A percentile compares a stretch with the other conserved stretches of the same genome.
These are phyloP conservation scores for Colletotrichum horii DNA, from an alignment of 2,329 filamentous ascomycete species.

Conservation along the genomic window DNA sequence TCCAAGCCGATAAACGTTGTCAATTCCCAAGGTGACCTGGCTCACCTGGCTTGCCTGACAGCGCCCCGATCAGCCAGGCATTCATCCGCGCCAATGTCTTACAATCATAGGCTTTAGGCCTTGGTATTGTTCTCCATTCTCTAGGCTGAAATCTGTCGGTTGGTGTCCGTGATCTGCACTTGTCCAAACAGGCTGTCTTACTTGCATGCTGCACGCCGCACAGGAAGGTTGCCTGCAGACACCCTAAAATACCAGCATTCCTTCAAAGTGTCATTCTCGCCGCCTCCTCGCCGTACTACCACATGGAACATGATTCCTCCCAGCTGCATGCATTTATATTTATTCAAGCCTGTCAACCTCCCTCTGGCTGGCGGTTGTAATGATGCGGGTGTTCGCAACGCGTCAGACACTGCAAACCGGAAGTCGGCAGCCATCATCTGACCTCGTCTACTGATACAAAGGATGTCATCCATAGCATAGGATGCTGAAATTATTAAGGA, in stretches of 20 bases:
- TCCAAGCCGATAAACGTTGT: background rate
- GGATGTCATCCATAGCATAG: background rate
- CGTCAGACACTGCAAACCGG: background rate
- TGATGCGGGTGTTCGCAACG: background rate
- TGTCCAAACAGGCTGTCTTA: background rate
- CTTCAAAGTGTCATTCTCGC: background rate
- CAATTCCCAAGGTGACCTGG: background rate
- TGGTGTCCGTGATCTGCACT: background rate
- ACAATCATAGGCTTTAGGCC: background rate
- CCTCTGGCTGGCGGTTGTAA: background rate
- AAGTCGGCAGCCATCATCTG: background rate
- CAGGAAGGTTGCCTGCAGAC: background rate
- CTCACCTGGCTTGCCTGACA: background rate
- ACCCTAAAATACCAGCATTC: background rate
- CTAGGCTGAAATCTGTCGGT: background rate
- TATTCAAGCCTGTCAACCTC: background rate
- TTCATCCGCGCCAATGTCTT: background rate
- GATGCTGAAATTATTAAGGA: background rate
- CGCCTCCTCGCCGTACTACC: background rate
- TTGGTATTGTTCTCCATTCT: background rate
- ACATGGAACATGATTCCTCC: background rate
- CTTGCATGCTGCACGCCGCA: background rate
- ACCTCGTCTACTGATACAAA: background rate
- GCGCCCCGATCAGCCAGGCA: background rate
- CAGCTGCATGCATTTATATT: background rate